Conservation (phyloP, 768 basidiomycete species). For the Lyophyllum semitale region DNA sequence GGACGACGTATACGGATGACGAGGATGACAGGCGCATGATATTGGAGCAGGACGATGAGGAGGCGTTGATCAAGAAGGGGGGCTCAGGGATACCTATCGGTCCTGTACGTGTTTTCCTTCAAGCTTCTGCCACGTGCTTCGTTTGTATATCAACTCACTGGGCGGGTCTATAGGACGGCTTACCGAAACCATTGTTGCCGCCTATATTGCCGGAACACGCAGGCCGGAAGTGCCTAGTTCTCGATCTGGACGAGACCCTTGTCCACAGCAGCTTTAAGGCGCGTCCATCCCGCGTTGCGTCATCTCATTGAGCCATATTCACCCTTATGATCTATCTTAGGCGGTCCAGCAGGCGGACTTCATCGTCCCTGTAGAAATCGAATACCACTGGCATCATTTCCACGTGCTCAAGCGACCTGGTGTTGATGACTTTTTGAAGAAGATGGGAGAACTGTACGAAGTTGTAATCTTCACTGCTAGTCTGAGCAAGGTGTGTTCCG, state of each 20-base stretch:
- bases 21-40: conserved; percentile 52
- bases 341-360: conserved; percentile 93
- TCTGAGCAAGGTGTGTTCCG: conserved; percentile 80
- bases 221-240: conserved; percentile 94
- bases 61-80: conserved; percentile 81
- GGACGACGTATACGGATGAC: conserved; percentile 65
- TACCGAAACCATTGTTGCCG: conserved; percentile 81
- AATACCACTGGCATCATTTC: conserved; percentile 97
- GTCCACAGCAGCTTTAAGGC: conserved; percentile 99
- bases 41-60: conserved; percentile 85
- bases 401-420: conserved; percentile 99
- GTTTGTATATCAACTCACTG: too few species aligned
- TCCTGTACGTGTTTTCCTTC: conserved; percentile 56
- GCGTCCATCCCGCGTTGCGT: conserved; percentile 10
- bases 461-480: conserved; percentile 97
- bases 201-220: conserved; percentile 76
- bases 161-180: conserved; percentile 65
- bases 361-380: conserved; percentile 98
- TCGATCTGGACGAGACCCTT: conserved; percentile 98
- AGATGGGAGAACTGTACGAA: conserved; percentile 98
- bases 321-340: conserved; percentile 39
- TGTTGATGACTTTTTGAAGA: conserved; percentile 93
- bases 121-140: not conserved
- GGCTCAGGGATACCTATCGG: conserved; percentile 95
- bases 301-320: not conserved